Conservation (phyloP, 1,284 basidiomycete genomes). For the Papiliotrema nemorosa region DNA sequence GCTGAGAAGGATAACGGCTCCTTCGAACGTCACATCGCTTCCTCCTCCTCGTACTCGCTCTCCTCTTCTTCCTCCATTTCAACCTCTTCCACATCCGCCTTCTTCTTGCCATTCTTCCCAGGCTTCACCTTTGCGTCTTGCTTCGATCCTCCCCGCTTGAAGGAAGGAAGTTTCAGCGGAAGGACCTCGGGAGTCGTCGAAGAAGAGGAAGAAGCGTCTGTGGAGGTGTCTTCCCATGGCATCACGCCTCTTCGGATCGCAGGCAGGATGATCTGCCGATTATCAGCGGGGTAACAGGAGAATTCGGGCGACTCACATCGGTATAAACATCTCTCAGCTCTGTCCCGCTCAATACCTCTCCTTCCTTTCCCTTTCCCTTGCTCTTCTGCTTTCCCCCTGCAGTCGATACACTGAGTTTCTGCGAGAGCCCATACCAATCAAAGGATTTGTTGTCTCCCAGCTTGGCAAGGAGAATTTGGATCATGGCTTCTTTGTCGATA, state of each 20-base stretch:
- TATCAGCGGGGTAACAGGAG: conserved; percentile 1
- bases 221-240: conserved; percentile 14
- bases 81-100: not conserved
- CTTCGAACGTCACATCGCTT: not conserved
- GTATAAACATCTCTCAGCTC: conserved; percentile 31
- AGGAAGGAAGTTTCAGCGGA: not conserved
- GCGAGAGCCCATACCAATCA: conserved; percentile 32
- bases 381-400: not conserved
- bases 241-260: conserved; percentile 21
- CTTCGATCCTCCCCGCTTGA: conserved; percentile 1
- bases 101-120: not conserved
- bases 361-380: conserved; percentile 6
- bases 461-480: conserved; percentile 28
- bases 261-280: conserved; percentile 28
- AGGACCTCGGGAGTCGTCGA: no score
- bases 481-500: conserved; percentile 16
- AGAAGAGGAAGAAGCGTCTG: not conserved
- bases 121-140: not conserved
- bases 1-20: no score
- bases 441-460: conserved; percentile 24
- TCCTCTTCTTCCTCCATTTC: conserved; percentile 4
- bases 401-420: conserved; percentile 6
- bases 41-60: not conserved
- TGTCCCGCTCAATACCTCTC: conserved; percentile 11
- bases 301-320: conserved; percentile 19